Evolutionary conservation across 2,329 filamentous ascomycete species (phyloP), one percentile per base, ranked within the genome.

Genomic region (Cytospora chrysosperma): DNA sequence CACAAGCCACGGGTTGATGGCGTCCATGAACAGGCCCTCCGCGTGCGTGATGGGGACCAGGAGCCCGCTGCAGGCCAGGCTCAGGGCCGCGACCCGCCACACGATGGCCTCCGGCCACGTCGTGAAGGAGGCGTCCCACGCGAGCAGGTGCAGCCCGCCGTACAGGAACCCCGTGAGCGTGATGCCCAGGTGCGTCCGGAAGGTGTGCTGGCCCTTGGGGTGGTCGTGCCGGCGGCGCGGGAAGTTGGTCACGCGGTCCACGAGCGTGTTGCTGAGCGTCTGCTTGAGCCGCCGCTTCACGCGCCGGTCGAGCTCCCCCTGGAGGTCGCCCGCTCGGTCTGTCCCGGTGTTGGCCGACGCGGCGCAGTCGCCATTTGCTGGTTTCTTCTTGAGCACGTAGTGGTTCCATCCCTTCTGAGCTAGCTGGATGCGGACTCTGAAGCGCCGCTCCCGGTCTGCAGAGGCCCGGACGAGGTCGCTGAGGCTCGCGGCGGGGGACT

Each of bases 211-310:
- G 10, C 51, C 60, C 47, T 57, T 26, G 13, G 61, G 49, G 53
- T 28, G 26, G 34, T 58, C 55, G 55, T 59, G 55, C 7, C 56
- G 59, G n/a, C 27, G 50, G 1, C 61, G 61, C 13, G 61, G 61
- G 49, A 63, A 63, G 61, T 63, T 63, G 27, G 61, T 58, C 34
- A 63, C 56, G 28, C 61, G 61, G 61, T 63, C 61, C 6, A 59
- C 61, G 6, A 63, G 50, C 1, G 55, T 54, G 61, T 59, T 53
- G 56, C 56, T 27, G 32, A 63, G 40, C 17, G 34, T 54, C 9
- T 37, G 49, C 37, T 51, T 63, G 15, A 63, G 49, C 4, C 49
- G 4, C 2, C 61, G 61, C 56, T 63, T 50, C 0, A 43, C 28
- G 1, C 30, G 34, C n/a, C 54, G 59, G 12, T 26, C n/a, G 51